Conservation (phyloP, 2,329 filamentous ascomycete species). For the Colletotrichum euphorbiae region DNA sequence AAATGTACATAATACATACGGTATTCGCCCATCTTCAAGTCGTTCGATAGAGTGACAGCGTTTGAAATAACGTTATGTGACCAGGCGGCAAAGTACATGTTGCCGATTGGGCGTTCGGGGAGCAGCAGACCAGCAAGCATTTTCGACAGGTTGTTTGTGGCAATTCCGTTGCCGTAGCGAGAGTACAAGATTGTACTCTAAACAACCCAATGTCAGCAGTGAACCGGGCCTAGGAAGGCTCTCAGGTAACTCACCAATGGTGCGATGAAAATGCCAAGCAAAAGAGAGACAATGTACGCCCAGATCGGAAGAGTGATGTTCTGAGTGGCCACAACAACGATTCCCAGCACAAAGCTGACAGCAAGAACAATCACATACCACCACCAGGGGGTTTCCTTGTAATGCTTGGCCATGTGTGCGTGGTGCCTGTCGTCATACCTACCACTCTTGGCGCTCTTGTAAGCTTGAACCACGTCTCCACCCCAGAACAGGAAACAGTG, state of each 20-base stretch:
- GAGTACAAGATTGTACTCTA: slow-evolving; percentile 64
- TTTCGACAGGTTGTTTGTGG: slow-evolving; percentile 69
- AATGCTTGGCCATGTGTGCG: slow-evolving; percentile 62
- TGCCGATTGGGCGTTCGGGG: slow-evolving; percentile 63
- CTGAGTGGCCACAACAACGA: slow-evolving; percentile 58
- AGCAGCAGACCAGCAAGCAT: slow-evolving; percentile 65
- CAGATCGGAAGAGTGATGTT: slow-evolving; percentile 60
- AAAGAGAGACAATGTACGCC: slow-evolving; percentile 59
- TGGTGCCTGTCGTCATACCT: slow-evolving; percentile 64
- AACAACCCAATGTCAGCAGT: not conserved
- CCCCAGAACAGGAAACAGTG: slow-evolving; percentile 68
- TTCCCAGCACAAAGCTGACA: slow-evolving; percentile 58
- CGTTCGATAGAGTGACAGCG: slow-evolving; percentile 61
- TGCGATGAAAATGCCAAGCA: slow-evolving; percentile 60
- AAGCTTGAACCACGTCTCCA: slow-evolving; percentile 60
- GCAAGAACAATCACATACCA: slow-evolving; percentile 59
- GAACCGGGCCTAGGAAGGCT: slow-evolving; percentile 6
- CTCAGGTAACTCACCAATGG: slow-evolving; percentile 55
- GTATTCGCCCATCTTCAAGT: slow-evolving; percentile 70
- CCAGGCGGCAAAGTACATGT: slow-evolving; percentile 70
- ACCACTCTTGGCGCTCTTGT: slow-evolving; percentile 57
- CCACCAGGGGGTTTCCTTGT: slow-evolving; percentile 63
- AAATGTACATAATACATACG: slow-evolving; percentile 49
- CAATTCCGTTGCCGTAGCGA: slow-evolving; percentile 67
- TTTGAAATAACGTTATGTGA: slow-evolving; percentile 67